Evolutionary conservation across 768 basidiomycete genomes (phyloP).

Genomic region (Boletus sp.): DNA sequence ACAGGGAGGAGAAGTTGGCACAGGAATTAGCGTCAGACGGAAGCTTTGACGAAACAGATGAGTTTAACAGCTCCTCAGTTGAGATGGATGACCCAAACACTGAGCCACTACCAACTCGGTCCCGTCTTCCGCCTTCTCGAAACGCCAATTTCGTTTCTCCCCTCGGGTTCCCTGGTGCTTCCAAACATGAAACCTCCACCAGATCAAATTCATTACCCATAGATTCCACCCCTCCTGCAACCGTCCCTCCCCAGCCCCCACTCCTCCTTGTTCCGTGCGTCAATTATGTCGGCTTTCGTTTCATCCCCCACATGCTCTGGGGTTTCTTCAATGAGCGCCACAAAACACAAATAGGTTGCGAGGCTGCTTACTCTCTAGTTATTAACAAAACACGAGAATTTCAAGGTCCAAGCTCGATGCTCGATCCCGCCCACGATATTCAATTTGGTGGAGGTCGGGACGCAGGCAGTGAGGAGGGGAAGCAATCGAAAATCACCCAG

Average conservation of each 20-base stretch:
- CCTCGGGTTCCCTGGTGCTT: conserved; percentile 23
- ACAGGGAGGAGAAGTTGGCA: conserved; percentile 69
- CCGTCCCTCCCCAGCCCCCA: conserved; percentile 73
- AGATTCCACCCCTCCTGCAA: conserved; percentile 47
- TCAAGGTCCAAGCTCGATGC: conserved; percentile 28
- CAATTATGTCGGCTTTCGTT: conserved; percentile 75
- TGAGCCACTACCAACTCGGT: conserved; percentile 41
- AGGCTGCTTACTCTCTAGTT: conserved; percentile 77
- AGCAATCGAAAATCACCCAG: neutral
- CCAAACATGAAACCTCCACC: conserved; percentile 14
- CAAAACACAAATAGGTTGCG: conserved; percentile 75
- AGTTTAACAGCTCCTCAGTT: conserved; percentile 23
- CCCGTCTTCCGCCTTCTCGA: conserved; percentile 35
- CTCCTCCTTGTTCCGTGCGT: conserved; percentile 72
- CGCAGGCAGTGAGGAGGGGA: conserved; percentile 5
- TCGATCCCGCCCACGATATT: conserved; percentile 18
- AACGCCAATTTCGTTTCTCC: conserved; percentile 34
- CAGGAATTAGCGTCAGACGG: conserved; percentile 67
- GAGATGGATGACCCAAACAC: conserved; percentile 29
- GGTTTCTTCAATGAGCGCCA: conserved; percentile 88
- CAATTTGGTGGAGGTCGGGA: conserved; percentile 9
- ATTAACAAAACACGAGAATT: conserved; percentile 61
- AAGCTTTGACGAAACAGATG: conserved; percentile 68
- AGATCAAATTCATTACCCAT: conserved; percentile 23
- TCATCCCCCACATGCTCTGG: conserved; percentile 87